These are phyloP conservation scores for Ananas comosus DNA, from an alignment of 176 grass and related monocot species.

Conservation along the genomic window DNA sequence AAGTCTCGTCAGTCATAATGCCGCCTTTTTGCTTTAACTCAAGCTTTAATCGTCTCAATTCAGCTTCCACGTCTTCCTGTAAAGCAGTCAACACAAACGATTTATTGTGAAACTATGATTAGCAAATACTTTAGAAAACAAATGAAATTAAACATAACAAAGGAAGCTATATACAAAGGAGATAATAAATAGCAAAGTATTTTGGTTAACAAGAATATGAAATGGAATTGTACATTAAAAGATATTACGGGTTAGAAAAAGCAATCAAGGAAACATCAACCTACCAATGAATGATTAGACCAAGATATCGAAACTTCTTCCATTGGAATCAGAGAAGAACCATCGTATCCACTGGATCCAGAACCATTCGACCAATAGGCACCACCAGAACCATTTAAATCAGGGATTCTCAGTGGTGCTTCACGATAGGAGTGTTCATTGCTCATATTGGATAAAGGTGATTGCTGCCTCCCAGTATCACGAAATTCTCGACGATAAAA, in stretches of 20 bases:
- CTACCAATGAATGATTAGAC: conserved; percentile 23
- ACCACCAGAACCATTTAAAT: conserved; percentile 24
- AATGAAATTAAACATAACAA: background rate
- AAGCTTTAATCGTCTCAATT: conserved; percentile 28
- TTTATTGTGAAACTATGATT: background rate
- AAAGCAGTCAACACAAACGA: conserved; percentile 12
- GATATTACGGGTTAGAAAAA: background rate
- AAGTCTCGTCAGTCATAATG: conserved; percentile 19
- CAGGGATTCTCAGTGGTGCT: conserved; percentile 14
- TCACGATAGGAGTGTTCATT: conserved; percentile 12
- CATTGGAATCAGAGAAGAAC: conserved; percentile 11
- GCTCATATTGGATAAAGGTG: conserved; percentile 17
- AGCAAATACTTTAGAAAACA: background rate
- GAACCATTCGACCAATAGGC: conserved; percentile 17
- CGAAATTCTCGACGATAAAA: conserved; percentile 28
- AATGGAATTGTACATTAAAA: background rate
- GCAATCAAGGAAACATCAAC: conserved; percentile 1
- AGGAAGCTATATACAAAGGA: too few species aligned
- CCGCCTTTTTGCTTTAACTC: conserved; percentile 25
- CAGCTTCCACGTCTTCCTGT: conserved; percentile 41
- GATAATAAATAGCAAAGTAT: too few species aligned
- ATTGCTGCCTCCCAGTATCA: conserved; percentile 7
- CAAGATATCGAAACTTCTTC: conserved; percentile 24
- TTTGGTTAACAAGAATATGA: background rate
- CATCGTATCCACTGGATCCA: conserved; percentile 15